Evolutionary conservation across 441 rosid genomes (phyloP).

Genomic region (Corymbia calophylla): DNA sequence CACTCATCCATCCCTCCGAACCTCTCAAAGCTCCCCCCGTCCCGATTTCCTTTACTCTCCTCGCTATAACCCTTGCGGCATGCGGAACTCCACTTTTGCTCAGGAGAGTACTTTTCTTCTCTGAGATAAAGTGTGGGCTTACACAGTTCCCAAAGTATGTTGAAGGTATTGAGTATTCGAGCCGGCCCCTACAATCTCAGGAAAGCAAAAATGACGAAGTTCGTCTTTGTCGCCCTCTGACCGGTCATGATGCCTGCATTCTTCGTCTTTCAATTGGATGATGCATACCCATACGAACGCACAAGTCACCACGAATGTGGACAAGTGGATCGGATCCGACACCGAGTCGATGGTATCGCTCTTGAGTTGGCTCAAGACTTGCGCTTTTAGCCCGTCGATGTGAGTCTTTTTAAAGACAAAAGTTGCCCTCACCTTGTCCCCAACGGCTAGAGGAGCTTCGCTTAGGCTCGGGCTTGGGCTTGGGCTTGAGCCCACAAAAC

Average conservation of each 20-base stretch:
- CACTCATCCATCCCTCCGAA: not conserved
- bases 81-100: not conserved
- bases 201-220: not conserved
- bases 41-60: not conserved
- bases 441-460: not conserved
- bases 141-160: not conserved
- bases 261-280: not conserved
- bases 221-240: not conserved
- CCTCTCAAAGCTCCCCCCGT: not conserved
- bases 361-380: not conserved
- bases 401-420: not conserved
- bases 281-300: not conserved
- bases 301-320: not conserved
- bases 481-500: not conserved
- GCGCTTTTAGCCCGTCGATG: not conserved
- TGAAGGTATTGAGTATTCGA: not conserved
- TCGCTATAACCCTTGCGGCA: not conserved
- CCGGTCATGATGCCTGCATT: fast-evolving
- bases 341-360: fast-evolving
- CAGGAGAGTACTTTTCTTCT: not conserved
- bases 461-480: not conserved
- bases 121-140: not conserved
- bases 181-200: not conserved
- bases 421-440: not conserved
- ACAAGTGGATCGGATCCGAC: not conserved